Evolutionary conservation across 129 eudicot genomes (phyloP).

Genomic region (Tanacetum coccineum): DNA sequence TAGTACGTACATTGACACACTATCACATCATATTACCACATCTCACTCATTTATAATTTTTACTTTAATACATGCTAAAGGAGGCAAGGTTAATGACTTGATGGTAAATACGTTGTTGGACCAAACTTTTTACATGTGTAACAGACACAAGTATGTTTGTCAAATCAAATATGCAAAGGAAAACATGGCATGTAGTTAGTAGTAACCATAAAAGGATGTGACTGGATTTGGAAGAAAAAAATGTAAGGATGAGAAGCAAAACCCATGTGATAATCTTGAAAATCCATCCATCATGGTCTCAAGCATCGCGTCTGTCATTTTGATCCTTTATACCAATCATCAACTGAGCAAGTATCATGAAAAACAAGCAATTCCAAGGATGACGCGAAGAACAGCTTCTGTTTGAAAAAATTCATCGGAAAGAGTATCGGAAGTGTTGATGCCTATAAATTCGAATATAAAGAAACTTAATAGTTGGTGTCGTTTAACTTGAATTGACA

Average conservation of each 20-base stretch:
- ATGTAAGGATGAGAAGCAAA: constrained; percentile 69
- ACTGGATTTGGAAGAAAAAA: constrained; percentile 84
- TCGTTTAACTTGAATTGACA: constrained; percentile 10
- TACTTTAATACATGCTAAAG: too few species aligned
- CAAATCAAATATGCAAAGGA: too few species aligned
- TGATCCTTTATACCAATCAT: constrained; percentile 97
- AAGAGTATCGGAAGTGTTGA: constrained; percentile 61
- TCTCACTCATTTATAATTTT: too few species aligned
- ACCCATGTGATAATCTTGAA: constrained; percentile 74
- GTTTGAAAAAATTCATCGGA: constrained; percentile 68
- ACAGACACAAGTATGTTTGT: too few species aligned
- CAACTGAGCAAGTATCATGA: constrained; percentile 61
- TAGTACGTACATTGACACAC: too few species aligned
- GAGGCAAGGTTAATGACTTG: too few species aligned
- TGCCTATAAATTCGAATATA: constrained; percentile 54
- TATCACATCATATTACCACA: too few species aligned
- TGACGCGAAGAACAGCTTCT: constrained; percentile 93
- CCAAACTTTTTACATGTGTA: too few species aligned
- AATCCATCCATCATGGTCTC: constrained; percentile 98
- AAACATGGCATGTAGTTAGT: not conserved
- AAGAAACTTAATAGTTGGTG: not conserved
- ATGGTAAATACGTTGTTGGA: too few species aligned
- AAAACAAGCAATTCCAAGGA: constrained; percentile 94
- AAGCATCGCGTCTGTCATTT: constrained; percentile 86
- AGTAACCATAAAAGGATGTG: constrained; percentile 70